Conservation (phyloP, 1,139 yeast species). For the Protomyces pachydermus region DNA sequence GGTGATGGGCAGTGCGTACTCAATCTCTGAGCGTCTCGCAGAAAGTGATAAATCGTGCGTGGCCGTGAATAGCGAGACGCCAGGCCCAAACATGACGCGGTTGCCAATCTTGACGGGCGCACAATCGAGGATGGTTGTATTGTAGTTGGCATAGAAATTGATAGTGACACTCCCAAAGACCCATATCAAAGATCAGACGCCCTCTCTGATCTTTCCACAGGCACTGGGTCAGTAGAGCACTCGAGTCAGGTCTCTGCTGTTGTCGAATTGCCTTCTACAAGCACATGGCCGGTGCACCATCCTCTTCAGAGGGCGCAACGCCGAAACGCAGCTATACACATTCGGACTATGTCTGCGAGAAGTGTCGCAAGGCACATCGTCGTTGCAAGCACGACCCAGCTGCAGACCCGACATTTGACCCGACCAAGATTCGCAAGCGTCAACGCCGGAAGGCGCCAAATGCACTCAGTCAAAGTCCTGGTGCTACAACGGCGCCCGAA, state of each 20-base stretch:
- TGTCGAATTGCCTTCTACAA: no score
- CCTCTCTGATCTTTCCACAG: no score
- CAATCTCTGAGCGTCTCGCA: constrained; percentile 46
- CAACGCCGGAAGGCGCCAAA: background rate
- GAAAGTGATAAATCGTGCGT: constrained; percentile 57
- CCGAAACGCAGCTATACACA: constrained; percentile 10
- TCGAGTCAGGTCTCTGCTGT: no score
- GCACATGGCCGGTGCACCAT: no score
- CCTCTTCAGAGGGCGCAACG: background rate
- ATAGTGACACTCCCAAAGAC: no score
- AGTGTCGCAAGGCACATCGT: constrained; percentile 20
- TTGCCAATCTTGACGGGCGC: constrained; percentile 60
- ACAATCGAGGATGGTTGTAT: constrained; percentile 55
- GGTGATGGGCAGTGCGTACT: constrained; percentile 52
- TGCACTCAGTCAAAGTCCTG: background rate
- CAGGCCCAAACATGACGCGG: constrained; percentile 58
- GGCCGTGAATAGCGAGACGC: constrained; percentile 57
- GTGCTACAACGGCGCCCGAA: no score
- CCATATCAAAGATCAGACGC: no score
- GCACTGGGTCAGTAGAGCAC: no score
- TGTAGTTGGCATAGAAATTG: constrained; percentile 49
- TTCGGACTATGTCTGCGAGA: constrained; percentile 11
- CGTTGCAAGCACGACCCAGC: constrained; percentile 6
- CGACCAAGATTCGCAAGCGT: background rate
- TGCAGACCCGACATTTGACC: background rate